These are phyloP conservation scores for Populus hybrid DNA, from an alignment of 441 rosid genomes.

Conservation along the genomic window DNA sequence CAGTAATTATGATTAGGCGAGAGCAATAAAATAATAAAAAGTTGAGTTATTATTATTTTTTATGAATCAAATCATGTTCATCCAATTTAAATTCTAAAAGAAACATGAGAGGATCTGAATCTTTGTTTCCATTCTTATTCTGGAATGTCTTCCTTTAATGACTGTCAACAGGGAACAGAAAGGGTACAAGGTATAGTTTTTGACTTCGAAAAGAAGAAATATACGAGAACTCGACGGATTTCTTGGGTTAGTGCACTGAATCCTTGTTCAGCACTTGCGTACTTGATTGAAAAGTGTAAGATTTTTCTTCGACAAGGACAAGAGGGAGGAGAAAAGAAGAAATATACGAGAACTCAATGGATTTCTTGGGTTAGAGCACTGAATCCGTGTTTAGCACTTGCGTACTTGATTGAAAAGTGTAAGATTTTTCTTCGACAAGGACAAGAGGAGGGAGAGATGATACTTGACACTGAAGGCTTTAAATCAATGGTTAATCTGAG, in stretches of 20 bases:
- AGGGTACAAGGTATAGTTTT: constrained; percentile 22
- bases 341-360: not conserved
- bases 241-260: not conserved
- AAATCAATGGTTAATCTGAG: constrained; percentile 45
- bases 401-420: constrained; percentile 21
- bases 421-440: constrained; percentile 5
- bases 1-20: no score
- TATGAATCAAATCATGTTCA: no score
- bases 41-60: no score
- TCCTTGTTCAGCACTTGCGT: constrained; percentile 20
- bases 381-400: constrained; percentile 19
- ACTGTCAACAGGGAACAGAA: constrained; percentile 18
- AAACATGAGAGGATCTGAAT: not conserved
- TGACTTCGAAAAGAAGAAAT: constrained; percentile 19
- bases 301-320: constrained; percentile 6
- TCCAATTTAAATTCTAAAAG: not conserved
- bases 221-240: constrained; percentile 4
- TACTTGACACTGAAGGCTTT: constrained; percentile 35
- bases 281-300: constrained; percentile 20
- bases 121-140: not conserved
- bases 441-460: constrained; percentile 15
- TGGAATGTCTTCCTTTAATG: not conserved
- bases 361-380: not conserved
- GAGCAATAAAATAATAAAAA: no score
- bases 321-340: constrained; percentile 18